A percentile compares a stretch with the other conserved stretches of the same genome.
Evolutionary conservation across 495 filamentous ascomycete genomes (phyloP).

Genomic region (Neurospora sp.): DNA sequence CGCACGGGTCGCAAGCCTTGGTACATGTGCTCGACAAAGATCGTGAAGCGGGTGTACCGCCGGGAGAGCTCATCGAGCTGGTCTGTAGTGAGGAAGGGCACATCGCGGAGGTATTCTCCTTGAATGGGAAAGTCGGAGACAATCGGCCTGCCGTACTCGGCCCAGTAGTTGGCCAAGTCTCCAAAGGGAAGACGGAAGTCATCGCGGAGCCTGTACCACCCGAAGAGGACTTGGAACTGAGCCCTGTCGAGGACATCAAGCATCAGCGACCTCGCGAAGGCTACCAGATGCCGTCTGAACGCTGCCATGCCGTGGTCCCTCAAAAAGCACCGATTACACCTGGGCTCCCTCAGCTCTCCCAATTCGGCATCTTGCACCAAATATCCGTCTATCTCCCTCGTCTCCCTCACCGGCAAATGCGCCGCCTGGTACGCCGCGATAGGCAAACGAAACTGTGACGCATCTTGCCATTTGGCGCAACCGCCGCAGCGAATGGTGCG

Average conservation of each 20-base stretch:
- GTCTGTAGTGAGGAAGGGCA: no score
- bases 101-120: no score
- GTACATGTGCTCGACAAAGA: not conserved
- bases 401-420: not conserved
- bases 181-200: not conserved
- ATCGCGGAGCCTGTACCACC: not conserved
- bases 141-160: not conserved
- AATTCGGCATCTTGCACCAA: not conserved
- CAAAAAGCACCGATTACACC: not conserved
- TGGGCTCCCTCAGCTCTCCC: not conserved
- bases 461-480: constrained; percentile 5
- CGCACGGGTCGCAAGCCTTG: not conserved
- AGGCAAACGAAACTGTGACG: not conserved
- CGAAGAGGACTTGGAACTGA: not conserved
- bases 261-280: not conserved
- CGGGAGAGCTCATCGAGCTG: not conserved
- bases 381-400: not conserved
- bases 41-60: not conserved
- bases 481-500: not conserved
- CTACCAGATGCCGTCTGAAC: not conserved
- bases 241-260: not conserved
- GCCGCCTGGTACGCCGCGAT: not conserved
- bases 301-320: not conserved
- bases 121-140: not conserved
- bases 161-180: not conserved